phyloP scores from a whole-genome alignment of 192 early-diverging fungal species.

The Backusella sp. region DNA sequence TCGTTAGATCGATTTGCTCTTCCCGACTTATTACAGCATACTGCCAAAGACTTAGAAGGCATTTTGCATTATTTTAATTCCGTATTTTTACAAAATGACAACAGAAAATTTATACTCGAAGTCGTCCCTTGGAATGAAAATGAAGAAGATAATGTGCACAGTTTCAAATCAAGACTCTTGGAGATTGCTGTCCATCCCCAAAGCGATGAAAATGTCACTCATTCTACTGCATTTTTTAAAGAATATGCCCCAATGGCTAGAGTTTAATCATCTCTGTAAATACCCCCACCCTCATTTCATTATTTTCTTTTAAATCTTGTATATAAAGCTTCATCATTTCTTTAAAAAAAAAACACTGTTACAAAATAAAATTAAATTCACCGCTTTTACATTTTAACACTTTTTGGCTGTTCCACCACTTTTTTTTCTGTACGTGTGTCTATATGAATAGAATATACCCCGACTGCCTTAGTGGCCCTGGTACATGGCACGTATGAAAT shows the following conservation, averaged over 20 bases:
- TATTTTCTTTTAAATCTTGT: not conserved
- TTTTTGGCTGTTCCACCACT: not conserved
- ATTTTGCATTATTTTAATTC: constrained; percentile 27
- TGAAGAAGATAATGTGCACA: not conserved
- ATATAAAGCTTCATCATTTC: not conserved
- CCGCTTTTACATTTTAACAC: not conserved
- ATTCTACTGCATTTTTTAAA: constrained; percentile 16
- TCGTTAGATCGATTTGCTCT: constrained; percentile 17
- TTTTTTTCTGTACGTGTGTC: not conserved
- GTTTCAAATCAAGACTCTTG: constrained; percentile 8
- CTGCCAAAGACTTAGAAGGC: constrained; percentile 15
- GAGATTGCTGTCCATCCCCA: not conserved
- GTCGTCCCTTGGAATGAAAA: constrained; percentile 23
- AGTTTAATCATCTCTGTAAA: constrained; percentile 6
- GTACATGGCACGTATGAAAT: not conserved
- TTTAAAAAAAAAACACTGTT: not conserved
- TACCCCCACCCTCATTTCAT: not conserved
- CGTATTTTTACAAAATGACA: constrained; percentile 17
- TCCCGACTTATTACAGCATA: constrained; percentile 16
- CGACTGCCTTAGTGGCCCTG: not conserved
- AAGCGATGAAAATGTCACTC: constrained; percentile 6
- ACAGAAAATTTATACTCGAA: constrained; percentile 7
- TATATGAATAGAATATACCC: not conserved
- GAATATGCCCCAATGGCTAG: constrained; percentile 23
- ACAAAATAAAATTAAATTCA: not conserved